A percentile compares a stretch with the other conserved stretches of the same genome.
These are phyloP conservation scores for Penicillium robsamsonii DNA, from an alignment of 495 filamentous ascomycete species.

Conservation along the genomic window DNA sequence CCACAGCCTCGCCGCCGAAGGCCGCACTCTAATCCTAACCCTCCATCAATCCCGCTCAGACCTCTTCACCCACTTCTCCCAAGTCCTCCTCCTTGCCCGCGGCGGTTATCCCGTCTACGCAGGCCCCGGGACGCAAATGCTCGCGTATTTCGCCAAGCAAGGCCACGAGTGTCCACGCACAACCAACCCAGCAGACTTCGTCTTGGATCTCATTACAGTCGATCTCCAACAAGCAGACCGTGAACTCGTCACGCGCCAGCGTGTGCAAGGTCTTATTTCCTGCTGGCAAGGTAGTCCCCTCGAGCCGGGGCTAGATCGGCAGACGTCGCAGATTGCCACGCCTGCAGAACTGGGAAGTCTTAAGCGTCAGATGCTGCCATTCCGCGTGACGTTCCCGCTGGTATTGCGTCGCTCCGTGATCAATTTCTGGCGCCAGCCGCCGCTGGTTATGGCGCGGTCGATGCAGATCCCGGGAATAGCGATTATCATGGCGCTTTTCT, in stretches of 20 bases:
- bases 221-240: slow-evolving; percentile 61
- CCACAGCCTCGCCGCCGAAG: slow-evolving; percentile 65
- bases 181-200: slow-evolving; percentile 75
- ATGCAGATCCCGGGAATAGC: slow-evolving; percentile 67
- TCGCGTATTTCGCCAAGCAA: slow-evolving; percentile 57
- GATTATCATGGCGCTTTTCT: slow-evolving; percentile 66
- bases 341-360: slow-evolving; percentile 69
- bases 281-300: slow-evolving; percentile 30
- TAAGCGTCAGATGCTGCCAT: slow-evolving; percentile 57
- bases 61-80: slow-evolving; percentile 67
- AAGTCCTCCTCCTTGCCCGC: slow-evolving; percentile 64
- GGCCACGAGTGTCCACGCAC: slow-evolving; percentile 62
- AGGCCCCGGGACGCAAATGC: slow-evolving; percentile 61
- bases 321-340: slow-evolving; percentile 50
- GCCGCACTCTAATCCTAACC: slow-evolving; percentile 68
- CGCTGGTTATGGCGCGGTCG: slow-evolving; percentile 59
- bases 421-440: slow-evolving; percentile 66
- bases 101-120: slow-evolving; percentile 67
- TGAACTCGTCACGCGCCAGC: slow-evolving; percentile 57
- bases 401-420: slow-evolving; percentile 61
- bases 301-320: slow-evolving; percentile 23
- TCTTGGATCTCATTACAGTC: slow-evolving; percentile 70
- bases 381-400: slow-evolving; percentile 60
- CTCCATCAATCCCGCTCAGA: slow-evolving; percentile 76
- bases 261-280: slow-evolving; percentile 56